phyloP scores from a whole-genome alignment of 78 protist species.

The Tieghemostelium lacteum region DNA sequence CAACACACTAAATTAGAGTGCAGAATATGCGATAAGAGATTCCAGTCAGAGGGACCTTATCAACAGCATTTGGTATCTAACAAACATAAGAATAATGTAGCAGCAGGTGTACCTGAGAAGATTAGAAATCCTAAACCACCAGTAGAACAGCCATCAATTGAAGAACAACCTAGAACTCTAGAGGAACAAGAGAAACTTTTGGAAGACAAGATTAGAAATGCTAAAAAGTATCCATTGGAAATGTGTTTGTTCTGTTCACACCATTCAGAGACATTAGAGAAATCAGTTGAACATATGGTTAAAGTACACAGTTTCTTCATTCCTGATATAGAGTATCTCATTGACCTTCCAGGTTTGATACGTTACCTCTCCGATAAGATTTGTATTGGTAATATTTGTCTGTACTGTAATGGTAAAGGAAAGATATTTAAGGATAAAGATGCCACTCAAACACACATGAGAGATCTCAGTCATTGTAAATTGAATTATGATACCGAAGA shows the following conservation, averaged over 20 bases:
- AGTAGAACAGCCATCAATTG: not conserved
- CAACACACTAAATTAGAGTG: constrained; percentile 39
- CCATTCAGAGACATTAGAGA: constrained; percentile 24
- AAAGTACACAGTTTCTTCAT: constrained; percentile 88
- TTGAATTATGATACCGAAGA: constrained; percentile 59
- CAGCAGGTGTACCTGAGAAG: constrained; percentile 51
- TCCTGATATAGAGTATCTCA: constrained; percentile 89
- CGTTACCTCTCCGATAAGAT: constrained; percentile 82
- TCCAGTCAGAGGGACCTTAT: constrained; percentile 27
- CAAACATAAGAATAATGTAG: constrained; percentile 85
- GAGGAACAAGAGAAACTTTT: constrained; percentile 58
- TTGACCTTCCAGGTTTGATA: constrained; percentile 86
- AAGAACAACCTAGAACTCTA: constrained; percentile 50
- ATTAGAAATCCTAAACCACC: constrained; percentile 63
- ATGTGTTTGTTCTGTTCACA: constrained; percentile 85
- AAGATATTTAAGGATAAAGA: constrained; percentile 36
- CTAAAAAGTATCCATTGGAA: constrained; percentile 65
- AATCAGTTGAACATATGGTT: constrained; percentile 85
- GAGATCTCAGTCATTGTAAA: constrained; percentile 68
- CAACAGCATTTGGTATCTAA: constrained; percentile 81
- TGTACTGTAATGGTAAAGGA: constrained; percentile 86
- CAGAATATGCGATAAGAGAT: constrained; percentile 63
- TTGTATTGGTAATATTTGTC: constrained; percentile 84
- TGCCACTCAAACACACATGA: constrained; percentile 90
- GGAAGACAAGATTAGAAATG: constrained; percentile 69